Evolutionary conservation across 257 asterid genomes (phyloP), one percentile per base, ranked within the genome.

Genomic region (Schizonepeta tenuifolia): DNA sequence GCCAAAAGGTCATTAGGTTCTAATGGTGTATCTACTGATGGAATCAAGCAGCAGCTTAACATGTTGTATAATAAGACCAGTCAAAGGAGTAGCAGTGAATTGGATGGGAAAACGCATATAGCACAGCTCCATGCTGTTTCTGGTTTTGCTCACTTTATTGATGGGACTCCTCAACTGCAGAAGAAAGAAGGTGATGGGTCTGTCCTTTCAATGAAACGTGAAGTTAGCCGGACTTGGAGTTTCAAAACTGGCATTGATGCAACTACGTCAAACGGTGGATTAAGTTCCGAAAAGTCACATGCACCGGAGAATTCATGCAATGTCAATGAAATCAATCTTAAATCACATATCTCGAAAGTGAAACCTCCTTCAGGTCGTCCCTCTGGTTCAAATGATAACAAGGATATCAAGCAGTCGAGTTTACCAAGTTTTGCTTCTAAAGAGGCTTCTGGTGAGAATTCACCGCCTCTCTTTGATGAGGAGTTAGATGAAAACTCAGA

Each of bases 111-210:
- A 55, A 86, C 89, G 7, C 96, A 89, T 56, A 67, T 87, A 67
- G 89, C 98, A 44, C 81, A 88, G 76, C 85, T 92, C 77, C 89
- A 90, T 65, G 91, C 93, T 50, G 90, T 92, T 69, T 87, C 96
- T 77, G 98, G 90, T 46, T 93, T 87, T 81, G 82, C 93, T 24
- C 75, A 62, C 77, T 89, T 91, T 69, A 82, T 94, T 18, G 87
- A 91, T 77, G 94, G 82, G 84, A 61, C 81, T 72, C 57, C 84
- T 70, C 80, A 59, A 51, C 68, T 47, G 33, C 83, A 76, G 67
- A 83, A 83, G 72, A 66, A 71, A 20, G 88, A 74, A 22, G 81
- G 62, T 50, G 74, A 54, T 47, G 77, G 65, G 71, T 73, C 71
- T 66, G 71, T 24, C 67, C 67, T 76, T 65, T 60, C 79, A 31